phyloP scores from a whole-genome alignment of 345 rosid species.

The Camelina laxa region DNA sequence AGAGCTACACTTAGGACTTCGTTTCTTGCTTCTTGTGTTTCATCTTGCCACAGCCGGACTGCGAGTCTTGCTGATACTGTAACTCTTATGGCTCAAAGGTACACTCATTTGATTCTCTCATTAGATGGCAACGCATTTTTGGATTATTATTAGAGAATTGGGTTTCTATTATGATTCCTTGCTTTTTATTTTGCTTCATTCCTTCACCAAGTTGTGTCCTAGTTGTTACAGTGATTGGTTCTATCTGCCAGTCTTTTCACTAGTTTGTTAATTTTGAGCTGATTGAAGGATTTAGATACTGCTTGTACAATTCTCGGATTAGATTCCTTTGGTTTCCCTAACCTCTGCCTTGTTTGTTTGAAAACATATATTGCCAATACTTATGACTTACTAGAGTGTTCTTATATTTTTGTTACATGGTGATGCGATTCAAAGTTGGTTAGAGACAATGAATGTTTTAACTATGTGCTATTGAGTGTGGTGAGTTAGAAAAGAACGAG shows the following conservation, averaged over 20 bases:
- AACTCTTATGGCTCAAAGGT: constrained; percentile 94
- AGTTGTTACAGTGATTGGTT: constrained; percentile 8
- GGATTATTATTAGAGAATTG: neutral
- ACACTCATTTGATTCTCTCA: constrained; percentile 26
- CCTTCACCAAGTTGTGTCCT: neutral
- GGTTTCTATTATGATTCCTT: neutral
- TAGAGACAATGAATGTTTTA: neutral
- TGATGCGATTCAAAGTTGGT: neutral
- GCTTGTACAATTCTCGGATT: constrained; percentile 5
- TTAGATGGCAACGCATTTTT: neutral
- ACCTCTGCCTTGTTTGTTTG: neutral
- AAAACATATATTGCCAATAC: neutral
- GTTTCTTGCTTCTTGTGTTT: constrained; percentile 94
- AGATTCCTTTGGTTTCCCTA: neutral
- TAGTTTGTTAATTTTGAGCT: neutral
- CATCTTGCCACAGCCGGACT: constrained; percentile 86
- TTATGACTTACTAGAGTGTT: neutral
- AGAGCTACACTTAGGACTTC: constrained; percentile 98
- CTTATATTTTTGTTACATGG: neutral
- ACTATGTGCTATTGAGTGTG: neutral
- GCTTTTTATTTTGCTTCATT: neutral
- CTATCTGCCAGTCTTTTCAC: constrained; percentile 4
- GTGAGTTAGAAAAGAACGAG: neutral
- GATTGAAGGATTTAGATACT: constrained; percentile 2
- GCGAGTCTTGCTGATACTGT: constrained; percentile 88